These are phyloP conservation scores for Eimeria praecox DNA, from an alignment of 169 alveolate genomes.

Conservation along the genomic window DNA sequence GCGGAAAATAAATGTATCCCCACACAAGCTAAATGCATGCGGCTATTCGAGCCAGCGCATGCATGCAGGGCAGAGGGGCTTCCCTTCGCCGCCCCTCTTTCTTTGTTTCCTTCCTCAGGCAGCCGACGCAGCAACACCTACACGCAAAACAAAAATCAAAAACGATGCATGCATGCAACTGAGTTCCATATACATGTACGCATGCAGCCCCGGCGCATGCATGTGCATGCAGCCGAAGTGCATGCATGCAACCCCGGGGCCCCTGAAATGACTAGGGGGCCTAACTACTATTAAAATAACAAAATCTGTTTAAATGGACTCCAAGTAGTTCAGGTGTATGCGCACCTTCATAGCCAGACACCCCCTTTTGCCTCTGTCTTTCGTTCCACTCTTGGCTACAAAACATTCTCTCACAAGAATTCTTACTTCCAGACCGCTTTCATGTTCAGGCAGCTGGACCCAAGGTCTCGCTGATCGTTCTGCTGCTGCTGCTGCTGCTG, in stretches of 20 bases:
- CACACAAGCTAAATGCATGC: background rate
- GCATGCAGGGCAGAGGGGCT: background rate
- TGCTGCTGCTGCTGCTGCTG: conserved; percentile 16
- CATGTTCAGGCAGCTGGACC: background rate
- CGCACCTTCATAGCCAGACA: conserved; percentile 34
- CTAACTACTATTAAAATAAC: too few species aligned
- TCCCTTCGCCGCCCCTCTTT: background rate
- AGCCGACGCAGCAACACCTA: conserved; percentile 19
- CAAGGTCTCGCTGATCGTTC: background rate
- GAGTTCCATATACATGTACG: background rate
- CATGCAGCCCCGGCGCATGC: too few species aligned
- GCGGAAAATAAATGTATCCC: background rate
- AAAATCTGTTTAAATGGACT: background rate
- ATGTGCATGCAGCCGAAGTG: background rate
- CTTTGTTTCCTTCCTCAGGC: background rate
- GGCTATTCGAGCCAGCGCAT: background rate
- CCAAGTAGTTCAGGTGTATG: background rate
- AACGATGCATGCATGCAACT: background rate
- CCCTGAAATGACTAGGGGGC: too few species aligned
- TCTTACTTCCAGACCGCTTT: background rate
- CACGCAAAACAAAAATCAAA: background rate
- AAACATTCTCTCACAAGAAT: conserved; percentile 14
- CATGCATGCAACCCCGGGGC: too few species aligned
- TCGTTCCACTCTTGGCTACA: background rate
- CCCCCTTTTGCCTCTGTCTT: background rate